Conservation (phyloP, 1,284 basidiomycete species). For the Cryptococcus depauperatus region DNA sequence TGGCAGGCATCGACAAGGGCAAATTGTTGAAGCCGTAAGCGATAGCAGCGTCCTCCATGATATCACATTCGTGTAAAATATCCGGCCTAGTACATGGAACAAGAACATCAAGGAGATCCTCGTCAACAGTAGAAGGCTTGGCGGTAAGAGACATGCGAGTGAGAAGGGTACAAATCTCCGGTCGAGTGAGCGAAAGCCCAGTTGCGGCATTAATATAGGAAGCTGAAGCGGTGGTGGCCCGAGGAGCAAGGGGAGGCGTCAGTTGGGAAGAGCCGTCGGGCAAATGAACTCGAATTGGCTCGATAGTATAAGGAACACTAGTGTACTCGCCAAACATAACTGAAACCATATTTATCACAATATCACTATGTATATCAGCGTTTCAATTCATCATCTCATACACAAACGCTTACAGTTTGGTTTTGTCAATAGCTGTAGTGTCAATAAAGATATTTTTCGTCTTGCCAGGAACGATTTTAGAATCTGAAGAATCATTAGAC, state of each 20-base stretch:
- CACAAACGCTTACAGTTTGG: slow-evolving; percentile 58
- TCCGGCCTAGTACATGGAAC: slow-evolving; percentile 90
- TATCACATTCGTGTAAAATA: slow-evolving; percentile 94
- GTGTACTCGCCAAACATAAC: slow-evolving; percentile 99
- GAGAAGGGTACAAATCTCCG: slow-evolving; percentile 36
- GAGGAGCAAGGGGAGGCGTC: slow-evolving; percentile 71
- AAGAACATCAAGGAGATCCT: slow-evolving; percentile 58
- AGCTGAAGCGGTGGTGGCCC: slow-evolving; percentile 64
- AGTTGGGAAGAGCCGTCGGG: slow-evolving; percentile 68
- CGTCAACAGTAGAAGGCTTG: slow-evolving; percentile 48
- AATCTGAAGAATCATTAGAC: slow-evolving; percentile 48
- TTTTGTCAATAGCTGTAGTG: slow-evolving; percentile 94
- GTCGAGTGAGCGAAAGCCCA: slow-evolving; percentile 58
- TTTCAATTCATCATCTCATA: not conserved
- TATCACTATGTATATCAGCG: slow-evolving; percentile 47
- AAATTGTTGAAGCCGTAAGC: slow-evolving; percentile 98
- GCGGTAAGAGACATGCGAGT: slow-evolving; percentile 46
- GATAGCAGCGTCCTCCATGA: slow-evolving; percentile 97
- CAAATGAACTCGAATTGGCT: slow-evolving; percentile 75
- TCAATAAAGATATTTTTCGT: slow-evolving; percentile 96
- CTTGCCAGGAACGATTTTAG: slow-evolving; percentile 83
- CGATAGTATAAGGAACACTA: slow-evolving; percentile 80
- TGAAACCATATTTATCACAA: slow-evolving; percentile 87
- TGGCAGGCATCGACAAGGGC: slow-evolving; percentile 80
- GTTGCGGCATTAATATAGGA: slow-evolving; percentile 96